These are phyloP conservation scores for Cystofilobasidium capitatum DNA, from an alignment of 768 basidiomycete genomes.

Conservation along the genomic window DNA sequence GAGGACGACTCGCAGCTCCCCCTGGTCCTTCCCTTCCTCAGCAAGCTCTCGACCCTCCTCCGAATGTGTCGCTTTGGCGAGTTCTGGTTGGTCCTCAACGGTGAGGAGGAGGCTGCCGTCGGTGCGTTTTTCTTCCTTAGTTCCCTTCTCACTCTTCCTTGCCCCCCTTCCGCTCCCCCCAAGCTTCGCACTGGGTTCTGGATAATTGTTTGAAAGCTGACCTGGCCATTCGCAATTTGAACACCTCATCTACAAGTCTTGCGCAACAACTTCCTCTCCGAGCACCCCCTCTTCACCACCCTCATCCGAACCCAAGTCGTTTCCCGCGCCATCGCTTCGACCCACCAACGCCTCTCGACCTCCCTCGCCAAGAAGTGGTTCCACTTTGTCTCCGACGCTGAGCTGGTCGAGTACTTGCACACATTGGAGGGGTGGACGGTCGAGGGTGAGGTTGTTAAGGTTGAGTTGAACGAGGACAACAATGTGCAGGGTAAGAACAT, in stretches of 20 bases:
- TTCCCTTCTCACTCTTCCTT: neutral
- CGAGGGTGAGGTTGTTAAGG: constrained; percentile 34
- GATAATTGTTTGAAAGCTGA: neutral
- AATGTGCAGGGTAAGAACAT: constrained; percentile 41
- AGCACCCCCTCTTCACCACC: constrained; percentile 33
- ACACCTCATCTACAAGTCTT: constrained; percentile 28
- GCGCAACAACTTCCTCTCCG: constrained; percentile 34
- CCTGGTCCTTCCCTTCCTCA: constrained; percentile 33
- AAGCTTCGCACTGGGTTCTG: too few species aligned
- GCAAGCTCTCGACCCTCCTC: constrained; percentile 32
- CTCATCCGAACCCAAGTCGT: constrained; percentile 33
- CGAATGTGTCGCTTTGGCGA: constrained; percentile 36
- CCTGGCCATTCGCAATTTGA: neutral
- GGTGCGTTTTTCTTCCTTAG: constrained; percentile 28
- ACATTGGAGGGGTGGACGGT: constrained; percentile 35
- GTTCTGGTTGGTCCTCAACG: constrained; percentile 36
- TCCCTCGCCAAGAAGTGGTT: constrained; percentile 36
- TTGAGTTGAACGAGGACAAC: constrained; percentile 39
- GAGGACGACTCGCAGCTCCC: constrained; percentile 34
- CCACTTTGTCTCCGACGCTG: constrained; percentile 29
- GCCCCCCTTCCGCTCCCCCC: neutral
- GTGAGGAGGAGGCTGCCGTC: constrained; percentile 32
- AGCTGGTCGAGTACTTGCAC: constrained; percentile 32
- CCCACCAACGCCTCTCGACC: constrained; percentile 36
- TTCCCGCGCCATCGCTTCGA: constrained; percentile 36